A percentile compares a stretch with the other conserved stretches of the same genome.
Evolutionary conservation across 352 stramenopile genomes (phyloP).

Genomic region (Globisporangium emineosum): DNA sequence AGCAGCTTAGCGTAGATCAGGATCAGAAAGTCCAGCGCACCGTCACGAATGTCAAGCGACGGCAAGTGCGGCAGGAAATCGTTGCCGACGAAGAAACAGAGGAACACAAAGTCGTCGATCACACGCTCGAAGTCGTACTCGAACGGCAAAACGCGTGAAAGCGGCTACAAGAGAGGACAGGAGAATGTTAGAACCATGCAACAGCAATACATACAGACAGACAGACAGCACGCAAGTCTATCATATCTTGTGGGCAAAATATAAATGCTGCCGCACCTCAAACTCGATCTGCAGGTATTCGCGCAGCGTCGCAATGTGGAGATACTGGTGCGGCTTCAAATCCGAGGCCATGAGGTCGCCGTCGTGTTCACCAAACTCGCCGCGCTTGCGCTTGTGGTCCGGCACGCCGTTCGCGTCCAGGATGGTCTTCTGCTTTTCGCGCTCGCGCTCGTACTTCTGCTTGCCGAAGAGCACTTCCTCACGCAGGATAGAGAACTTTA

Average conservation of each 20-base stretch:
- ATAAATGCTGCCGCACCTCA: constrained; percentile 20
- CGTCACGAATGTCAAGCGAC: constrained; percentile 97
- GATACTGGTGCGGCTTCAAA: constrained; percentile 91
- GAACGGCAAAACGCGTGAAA: constrained; percentile 86
- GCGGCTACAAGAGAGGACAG: constrained; percentile 17
- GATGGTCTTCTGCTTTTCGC: constrained; percentile 61
- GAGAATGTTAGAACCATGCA: neutral
- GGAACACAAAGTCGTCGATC: constrained; percentile 99
- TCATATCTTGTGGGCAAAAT: no score
- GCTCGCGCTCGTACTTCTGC: constrained; percentile 72
- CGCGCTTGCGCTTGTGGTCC: constrained; percentile 69
- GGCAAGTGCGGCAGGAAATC: constrained; percentile 99
- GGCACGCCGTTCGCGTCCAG: constrained; percentile 74
- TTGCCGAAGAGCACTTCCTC: constrained; percentile 92
- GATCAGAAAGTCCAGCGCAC: constrained; percentile 97
- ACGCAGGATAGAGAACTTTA: constrained; percentile 98
- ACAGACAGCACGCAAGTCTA: neutral
- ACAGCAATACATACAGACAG: neutral
- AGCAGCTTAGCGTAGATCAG: constrained; percentile 94
- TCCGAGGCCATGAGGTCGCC: constrained; percentile 73
- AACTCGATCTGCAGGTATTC: constrained; percentile 96
- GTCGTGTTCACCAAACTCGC: constrained; percentile 84
- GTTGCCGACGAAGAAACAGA: constrained; percentile 99
- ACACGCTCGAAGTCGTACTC: constrained; percentile 96
- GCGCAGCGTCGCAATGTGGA: constrained; percentile 92